Evolutionary conservation across 495 filamentous ascomycete genomes (phyloP), one percentile per base, ranked within the genome.

Genomic region (Aspergillus homomorphus): DNA sequence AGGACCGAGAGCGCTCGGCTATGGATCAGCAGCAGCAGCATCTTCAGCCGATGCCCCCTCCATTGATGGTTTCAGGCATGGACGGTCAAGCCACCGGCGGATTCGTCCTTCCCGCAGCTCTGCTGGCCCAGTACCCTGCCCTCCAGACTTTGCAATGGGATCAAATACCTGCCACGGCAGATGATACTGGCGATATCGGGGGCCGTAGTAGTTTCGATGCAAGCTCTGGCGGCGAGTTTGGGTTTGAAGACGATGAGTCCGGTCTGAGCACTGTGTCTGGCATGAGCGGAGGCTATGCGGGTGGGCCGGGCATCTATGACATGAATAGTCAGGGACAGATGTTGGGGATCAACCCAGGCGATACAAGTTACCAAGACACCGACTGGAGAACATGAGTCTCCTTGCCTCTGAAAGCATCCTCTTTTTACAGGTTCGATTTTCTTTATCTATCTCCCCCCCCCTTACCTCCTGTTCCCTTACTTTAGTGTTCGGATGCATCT

Each of bases 121-220:
- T 98, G 55, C 77, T 98, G 20, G 89, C 88, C 16, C 94, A 97
- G 64, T 98, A 96, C 68, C 94, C 94, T 14, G 92, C 89, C 14
- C 77, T 98, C 23, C 91, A 91, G 44, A 86, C 82, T 22, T 78
- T 96, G 67, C 89, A 90, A 60, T 96, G 90, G 91, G 82, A 85
- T 24, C 76, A 81, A 41, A 75, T 88, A 58, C 60, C 73, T 22
- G 70, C 71, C 46, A 63, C 60, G 52, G 61, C 73, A 44, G 82
- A 83, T 57, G 87, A 90, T 30, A 85, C 91, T 4, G 80, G 80
- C 50, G 91, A 93, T 45, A 80, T 91, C 19, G 89, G 87, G 54
- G 89, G 91, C 0, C 81, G 90, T 42, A 92, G 88, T 64, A 94
- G 89, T 65, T 97, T 94, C 63, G 94, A 98, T 66, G 91, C 90